Evolutionary conservation across 129 eudicot species (phyloP).

Genomic region (Lonicera japonica): DNA sequence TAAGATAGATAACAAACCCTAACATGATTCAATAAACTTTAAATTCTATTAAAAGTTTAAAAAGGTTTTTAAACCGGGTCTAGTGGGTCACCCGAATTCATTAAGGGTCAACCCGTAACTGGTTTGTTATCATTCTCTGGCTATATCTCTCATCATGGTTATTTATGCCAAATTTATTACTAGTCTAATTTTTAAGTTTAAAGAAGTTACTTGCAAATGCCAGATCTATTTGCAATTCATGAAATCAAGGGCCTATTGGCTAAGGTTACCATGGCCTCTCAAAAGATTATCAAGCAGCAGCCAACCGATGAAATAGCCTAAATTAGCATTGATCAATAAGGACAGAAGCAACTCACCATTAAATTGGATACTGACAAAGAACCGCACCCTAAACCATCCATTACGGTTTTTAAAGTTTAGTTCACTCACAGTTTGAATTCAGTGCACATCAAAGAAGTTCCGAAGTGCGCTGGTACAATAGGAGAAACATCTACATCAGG

Average conservation of each 20-base stretch:
- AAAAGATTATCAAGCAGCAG: neutral
- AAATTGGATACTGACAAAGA: slow-evolving; percentile 80
- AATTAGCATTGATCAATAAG: neutral
- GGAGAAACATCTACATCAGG: slow-evolving; percentile 92
- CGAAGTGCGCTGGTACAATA: slow-evolving; percentile 86
- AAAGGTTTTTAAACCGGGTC: too few species aligned
- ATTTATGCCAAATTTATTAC: neutral
- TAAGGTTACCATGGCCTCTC: neutral
- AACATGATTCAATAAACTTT: too few species aligned
- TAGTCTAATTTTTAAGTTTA: too few species aligned
- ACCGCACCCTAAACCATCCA: slow-evolving; percentile 92
- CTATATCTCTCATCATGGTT: too few species aligned
- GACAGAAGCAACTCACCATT: slow-evolving; percentile 45
- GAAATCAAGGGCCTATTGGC: neutral
- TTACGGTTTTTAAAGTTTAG: slow-evolving; percentile 77
- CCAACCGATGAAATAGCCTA: neutral
- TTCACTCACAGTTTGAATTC: slow-evolving; percentile 85
- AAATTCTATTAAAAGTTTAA: too few species aligned
- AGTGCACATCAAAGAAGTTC: slow-evolving; percentile 87
- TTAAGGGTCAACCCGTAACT: too few species aligned
- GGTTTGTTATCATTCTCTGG: too few species aligned
- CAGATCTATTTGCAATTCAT: neutral
- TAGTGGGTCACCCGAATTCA: too few species aligned
- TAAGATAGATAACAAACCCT: too few species aligned
- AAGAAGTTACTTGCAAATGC: neutral